phyloP scores from a whole-genome alignment of 1,139 yeast species.

The Candida pseudoviswanathii region DNA sequence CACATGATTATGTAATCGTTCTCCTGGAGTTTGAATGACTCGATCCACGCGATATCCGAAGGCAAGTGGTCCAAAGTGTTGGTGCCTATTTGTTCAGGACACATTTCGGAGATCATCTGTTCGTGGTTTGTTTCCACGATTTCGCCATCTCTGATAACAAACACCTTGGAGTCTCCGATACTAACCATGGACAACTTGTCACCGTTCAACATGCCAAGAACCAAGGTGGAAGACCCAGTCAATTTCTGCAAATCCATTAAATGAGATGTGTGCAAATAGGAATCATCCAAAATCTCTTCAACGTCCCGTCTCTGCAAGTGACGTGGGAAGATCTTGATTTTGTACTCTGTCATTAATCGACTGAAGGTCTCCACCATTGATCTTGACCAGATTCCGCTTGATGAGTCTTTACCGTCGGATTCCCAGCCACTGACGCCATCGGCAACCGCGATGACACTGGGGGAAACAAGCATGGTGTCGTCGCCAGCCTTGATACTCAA shows the following conservation, averaged over 20 bases:
- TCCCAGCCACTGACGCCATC: constrained; percentile 69
- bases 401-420: constrained; percentile 36
- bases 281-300: constrained; percentile 51
- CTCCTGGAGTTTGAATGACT: constrained; percentile 39
- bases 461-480: constrained; percentile 63
- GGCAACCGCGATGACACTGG: constrained; percentile 57
- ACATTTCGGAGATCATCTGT: constrained; percentile 48
- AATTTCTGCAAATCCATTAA: constrained; percentile 54
- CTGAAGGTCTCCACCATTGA: constrained; percentile 56
- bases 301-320: constrained; percentile 46
- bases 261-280: constrained; percentile 53
- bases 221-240: constrained; percentile 56
- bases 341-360: constrained; percentile 50
- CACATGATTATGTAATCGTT: constrained; percentile 50
- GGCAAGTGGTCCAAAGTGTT: constrained; percentile 48
- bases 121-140: constrained; percentile 49
- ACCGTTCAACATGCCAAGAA: constrained; percentile 55
- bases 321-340: constrained; percentile 46
- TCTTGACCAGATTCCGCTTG: constrained; percentile 59
- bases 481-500: constrained; percentile 59
- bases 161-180: constrained; percentile 59
- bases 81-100: constrained; percentile 62
- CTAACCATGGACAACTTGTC: constrained; percentile 49
- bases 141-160: constrained; percentile 50
- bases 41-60: constrained; percentile 53